A percentile compares a stretch with the other conserved stretches of the same genome.
phyloP scores from a whole-genome alignment of 106 monocot species.

The Vanilla planifolia region DNA sequence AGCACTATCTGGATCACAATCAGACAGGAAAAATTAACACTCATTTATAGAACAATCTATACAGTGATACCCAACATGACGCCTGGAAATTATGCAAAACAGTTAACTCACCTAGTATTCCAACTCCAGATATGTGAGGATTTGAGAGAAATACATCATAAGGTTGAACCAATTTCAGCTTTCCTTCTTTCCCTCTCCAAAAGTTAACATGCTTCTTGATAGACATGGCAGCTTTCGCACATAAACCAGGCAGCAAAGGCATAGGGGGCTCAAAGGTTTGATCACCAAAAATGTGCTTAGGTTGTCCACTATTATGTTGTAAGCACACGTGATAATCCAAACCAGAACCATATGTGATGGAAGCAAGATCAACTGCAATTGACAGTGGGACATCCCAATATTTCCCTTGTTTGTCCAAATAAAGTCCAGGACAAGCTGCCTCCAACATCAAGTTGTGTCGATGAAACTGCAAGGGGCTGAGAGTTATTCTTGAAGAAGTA shows the following conservation, averaged over 20 bases:
- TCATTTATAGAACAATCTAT: too few species aligned
- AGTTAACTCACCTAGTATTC: slow-evolving; percentile 67
- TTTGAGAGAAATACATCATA: slow-evolving; percentile 82
- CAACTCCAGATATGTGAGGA: slow-evolving; percentile 72
- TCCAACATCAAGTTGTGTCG: slow-evolving; percentile 72
- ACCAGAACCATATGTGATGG: slow-evolving; percentile 49
- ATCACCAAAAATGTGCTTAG: slow-evolving; percentile 42
- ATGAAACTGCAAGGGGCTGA: slow-evolving; percentile 45
- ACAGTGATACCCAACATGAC: too few species aligned
- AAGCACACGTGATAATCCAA: slow-evolving; percentile 72
- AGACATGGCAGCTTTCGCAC: slow-evolving; percentile 74
- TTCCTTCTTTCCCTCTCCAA: slow-evolving; percentile 84
- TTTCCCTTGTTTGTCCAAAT: slow-evolving; percentile 66
- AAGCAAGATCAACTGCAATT: slow-evolving; percentile 72
- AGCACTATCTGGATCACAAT: too few species aligned
- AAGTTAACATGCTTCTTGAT: slow-evolving; percentile 56
- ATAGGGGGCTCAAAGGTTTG: slow-evolving; percentile 34
- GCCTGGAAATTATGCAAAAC: not conserved
- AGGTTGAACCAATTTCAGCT: slow-evolving; percentile 85
- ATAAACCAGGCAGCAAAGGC: slow-evolving; percentile 74
- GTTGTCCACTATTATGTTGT: slow-evolving; percentile 83
- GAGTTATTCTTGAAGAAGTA: not conserved
- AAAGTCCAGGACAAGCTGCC: slow-evolving; percentile 78
- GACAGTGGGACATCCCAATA: slow-evolving; percentile 93
- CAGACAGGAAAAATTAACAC: too few species aligned